Evolutionary conservation across 306 rosid genomes (phyloP).

Genomic region (Psophocarpus tetragonolobus): DNA sequence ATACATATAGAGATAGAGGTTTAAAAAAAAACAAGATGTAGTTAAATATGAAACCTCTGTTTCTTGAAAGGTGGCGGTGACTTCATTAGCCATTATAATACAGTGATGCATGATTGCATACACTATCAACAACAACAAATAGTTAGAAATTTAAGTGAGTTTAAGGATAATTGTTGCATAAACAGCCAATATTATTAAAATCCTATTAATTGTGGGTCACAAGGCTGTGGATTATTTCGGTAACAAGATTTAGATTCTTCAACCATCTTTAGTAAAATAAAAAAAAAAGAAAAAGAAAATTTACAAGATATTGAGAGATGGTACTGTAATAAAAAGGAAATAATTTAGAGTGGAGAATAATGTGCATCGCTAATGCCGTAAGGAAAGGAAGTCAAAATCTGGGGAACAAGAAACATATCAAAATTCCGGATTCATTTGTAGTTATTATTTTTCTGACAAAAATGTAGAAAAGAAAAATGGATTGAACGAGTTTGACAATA

Average conservation of each 20-base stretch:
- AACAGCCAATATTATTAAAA: background rate
- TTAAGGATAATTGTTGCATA: background rate
- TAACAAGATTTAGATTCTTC: background rate
- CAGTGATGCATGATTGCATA: background rate
- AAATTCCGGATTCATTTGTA: background rate
- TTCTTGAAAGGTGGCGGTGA: background rate
- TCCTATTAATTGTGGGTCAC: background rate
- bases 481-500: slow-evolving; percentile 16
- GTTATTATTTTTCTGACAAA: slow-evolving; percentile 19
- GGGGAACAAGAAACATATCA: slow-evolving; percentile 23
- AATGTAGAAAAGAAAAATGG: background rate
- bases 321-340: background rate
- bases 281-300: background rate
- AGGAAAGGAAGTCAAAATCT: slow-evolving; percentile 30
- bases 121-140: background rate
- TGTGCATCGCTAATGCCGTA: slow-evolving; percentile 28
- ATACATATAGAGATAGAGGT: background rate
- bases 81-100: background rate
- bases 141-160: background rate
- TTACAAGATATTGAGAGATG: background rate
- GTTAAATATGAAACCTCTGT: background rate
- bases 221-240: background rate
- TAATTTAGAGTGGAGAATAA: background rate
- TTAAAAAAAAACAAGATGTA: background rate
- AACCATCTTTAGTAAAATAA: background rate